Percentiles rank a stretch among this genome's conserved stretches.
These are phyloP conservation scores for Chaetomium sp. DNA, from an alignment of 2,329 filamentous ascomycete species.

Conservation along the genomic window DNA sequence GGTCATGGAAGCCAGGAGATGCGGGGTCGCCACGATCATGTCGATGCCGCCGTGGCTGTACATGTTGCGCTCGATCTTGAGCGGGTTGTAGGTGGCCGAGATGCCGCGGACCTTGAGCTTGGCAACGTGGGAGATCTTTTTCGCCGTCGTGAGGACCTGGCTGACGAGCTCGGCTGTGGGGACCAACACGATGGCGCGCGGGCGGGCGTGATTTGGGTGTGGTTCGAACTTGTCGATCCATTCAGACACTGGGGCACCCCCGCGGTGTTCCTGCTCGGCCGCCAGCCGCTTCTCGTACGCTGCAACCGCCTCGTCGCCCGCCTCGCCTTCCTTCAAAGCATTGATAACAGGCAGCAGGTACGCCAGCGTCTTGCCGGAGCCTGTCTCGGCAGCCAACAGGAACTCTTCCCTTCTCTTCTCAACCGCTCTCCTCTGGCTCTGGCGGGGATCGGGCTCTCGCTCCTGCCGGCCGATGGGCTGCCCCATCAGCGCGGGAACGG, in stretches of 20 bases:
- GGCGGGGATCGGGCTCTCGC: conserved; percentile 17
- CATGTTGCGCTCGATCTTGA: conserved; percentile 75
- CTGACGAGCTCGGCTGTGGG: conserved; percentile 87
- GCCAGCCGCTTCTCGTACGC: conserved; percentile 50
- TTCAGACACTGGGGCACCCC: conserved; percentile 34
- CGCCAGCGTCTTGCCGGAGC: conserved; percentile 92
- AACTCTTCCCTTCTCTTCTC: conserved; percentile 47
- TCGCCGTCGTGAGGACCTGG: conserved; percentile 77
- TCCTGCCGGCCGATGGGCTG: conserved; percentile 36
- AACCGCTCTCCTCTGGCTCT: conserved; percentile 25
- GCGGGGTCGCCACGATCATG: conserved; percentile 79
- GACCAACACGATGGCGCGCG: conserved; percentile 77
- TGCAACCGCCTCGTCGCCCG: conserved; percentile 50
- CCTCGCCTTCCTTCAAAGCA: conserved; percentile 72
- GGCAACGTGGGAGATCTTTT: conserved; percentile 72
- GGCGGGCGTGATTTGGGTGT: conserved; percentile 69
- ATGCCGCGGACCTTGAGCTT: conserved; percentile 84
- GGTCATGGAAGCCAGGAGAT: conserved; percentile 80
- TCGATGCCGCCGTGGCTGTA: conserved; percentile 80
- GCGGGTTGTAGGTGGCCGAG: conserved; percentile 67
- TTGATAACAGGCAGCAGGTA: conserved; percentile 83
- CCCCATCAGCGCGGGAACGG: conserved; percentile 73
- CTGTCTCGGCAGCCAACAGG: conserved; percentile 89
- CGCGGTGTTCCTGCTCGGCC: conserved; percentile 51
- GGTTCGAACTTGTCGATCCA: conserved; percentile 61